These are phyloP conservation scores for Volvox carteri DNA, from an alignment of 163 green algal species.

Conservation along the genomic window DNA sequence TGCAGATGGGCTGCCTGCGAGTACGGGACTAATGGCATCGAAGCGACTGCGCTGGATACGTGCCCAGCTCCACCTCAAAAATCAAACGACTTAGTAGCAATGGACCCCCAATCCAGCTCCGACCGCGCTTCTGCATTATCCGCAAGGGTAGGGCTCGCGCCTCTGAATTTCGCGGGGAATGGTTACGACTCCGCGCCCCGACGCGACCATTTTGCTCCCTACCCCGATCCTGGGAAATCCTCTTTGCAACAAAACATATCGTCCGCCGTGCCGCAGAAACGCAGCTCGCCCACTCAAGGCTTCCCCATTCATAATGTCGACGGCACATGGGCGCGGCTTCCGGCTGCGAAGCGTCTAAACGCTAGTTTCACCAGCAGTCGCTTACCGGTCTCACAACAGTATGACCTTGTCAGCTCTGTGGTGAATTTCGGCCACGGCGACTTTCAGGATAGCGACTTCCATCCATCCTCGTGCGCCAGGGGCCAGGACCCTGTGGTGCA, in stretches of 20 bases:
- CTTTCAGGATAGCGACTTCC: neutral
- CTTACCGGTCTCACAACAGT: neutral
- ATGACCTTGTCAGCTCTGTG: neutral
- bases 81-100: neutral
- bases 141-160: no score
- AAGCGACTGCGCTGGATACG: neutral
- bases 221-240: no score
- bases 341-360: slow-evolving; percentile 5
- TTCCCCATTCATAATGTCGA: neutral
- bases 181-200: neutral
- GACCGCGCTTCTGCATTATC: neutral
- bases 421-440: neutral
- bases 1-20: neutral
- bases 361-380: neutral
- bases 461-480: no score
- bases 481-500: no score
- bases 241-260: neutral
- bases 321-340: neutral
- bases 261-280: neutral
- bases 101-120: neutral
- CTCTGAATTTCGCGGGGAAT: neutral
- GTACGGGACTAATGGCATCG: neutral
- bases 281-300: neutral
- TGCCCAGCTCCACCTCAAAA: neutral
- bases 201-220: no score